These are phyloP conservation scores for Entomortierella chlamydospora DNA, from an alignment of 192 early-diverging fungal genomes.

Conservation along the genomic window DNA sequence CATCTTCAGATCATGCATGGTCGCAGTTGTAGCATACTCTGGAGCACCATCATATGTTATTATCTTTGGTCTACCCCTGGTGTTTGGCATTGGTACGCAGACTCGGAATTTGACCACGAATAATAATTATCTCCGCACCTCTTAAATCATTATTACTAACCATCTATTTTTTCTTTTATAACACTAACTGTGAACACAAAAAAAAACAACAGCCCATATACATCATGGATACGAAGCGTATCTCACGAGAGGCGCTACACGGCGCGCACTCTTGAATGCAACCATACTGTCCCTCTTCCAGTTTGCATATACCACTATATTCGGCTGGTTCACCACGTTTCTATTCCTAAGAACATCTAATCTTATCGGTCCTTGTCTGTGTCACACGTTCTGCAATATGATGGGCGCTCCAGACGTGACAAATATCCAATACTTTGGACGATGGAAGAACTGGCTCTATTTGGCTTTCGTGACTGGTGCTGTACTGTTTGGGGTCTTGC, in stretches of 20 bases:
- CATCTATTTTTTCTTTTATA: neutral
- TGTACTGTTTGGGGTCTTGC: slow-evolving; percentile 37
- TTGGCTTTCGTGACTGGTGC: slow-evolving; percentile 35
- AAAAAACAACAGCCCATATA: slow-evolving; percentile 67
- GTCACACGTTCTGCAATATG: slow-evolving; percentile 80
- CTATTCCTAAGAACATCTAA: slow-evolving; percentile 71
- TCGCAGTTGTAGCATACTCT: slow-evolving; percentile 61
- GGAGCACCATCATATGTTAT: slow-evolving; percentile 42
- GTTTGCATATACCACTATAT: slow-evolving; percentile 78
- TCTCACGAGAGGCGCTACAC: slow-evolving; percentile 52
- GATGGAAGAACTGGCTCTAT: slow-evolving; percentile 34
- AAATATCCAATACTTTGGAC: slow-evolving; percentile 47
- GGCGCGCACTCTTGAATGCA: slow-evolving; percentile 55
- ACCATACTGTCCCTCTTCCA: slow-evolving; percentile 63
- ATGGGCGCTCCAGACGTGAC: slow-evolving; percentile 81
- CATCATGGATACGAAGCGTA: slow-evolving; percentile 76
- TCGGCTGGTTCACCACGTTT: slow-evolving; percentile 84
- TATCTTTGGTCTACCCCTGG: slow-evolving; percentile 69
- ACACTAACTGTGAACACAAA: neutral
- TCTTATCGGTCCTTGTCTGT: slow-evolving; percentile 61
- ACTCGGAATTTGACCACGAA: neutral
- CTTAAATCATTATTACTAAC: neutral
- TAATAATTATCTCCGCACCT: neutral
- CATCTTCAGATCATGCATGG: slow-evolving; percentile 66
- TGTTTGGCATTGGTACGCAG: slow-evolving; percentile 70